phyloP scores from a whole-genome alignment of 2,329 filamentous ascomycete species.

The Penicillium sp. region DNA sequence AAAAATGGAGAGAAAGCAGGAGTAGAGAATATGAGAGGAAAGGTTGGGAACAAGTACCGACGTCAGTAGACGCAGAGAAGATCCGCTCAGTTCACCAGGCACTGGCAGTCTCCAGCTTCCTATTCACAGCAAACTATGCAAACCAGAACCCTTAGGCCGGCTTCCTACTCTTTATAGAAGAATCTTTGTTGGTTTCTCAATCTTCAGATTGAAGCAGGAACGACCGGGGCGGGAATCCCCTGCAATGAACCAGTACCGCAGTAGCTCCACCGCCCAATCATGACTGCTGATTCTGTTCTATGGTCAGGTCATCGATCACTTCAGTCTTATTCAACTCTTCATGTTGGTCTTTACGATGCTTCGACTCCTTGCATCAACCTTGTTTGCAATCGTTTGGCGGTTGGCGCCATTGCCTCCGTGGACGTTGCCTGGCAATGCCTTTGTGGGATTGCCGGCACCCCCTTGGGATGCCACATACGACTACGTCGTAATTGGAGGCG shows the following conservation, averaged over 20 bases:
- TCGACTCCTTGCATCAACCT: not conserved
- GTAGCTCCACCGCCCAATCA: not conserved
- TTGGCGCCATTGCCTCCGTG: not conserved
- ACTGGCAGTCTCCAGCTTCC: too few species aligned
- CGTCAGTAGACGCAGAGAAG: too few species aligned
- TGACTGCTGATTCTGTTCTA: not conserved
- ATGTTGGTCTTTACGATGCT: conserved; percentile 4
- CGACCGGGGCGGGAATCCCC: not conserved
- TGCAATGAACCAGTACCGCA: not conserved
- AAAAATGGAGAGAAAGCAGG: not conserved
- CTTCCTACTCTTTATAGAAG: not conserved
- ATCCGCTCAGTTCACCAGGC: too few species aligned
- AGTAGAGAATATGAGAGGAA: too few species aligned
- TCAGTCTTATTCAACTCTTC: not conserved
- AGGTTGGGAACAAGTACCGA: too few species aligned
- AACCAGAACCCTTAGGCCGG: not conserved
- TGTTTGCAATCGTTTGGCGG: not conserved
- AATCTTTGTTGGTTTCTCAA: not conserved
- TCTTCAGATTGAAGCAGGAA: not conserved
- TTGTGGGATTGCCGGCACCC: conserved; percentile 5
- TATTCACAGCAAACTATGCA: not conserved
- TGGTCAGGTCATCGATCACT: too few species aligned
- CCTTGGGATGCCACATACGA: conserved; percentile 28
- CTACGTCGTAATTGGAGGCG: conserved; percentile 41
- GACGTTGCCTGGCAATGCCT: not conserved